phyloP scores from a whole-genome alignment of 768 basidiomycete species.

The Hydnomerulius pinastri region DNA sequence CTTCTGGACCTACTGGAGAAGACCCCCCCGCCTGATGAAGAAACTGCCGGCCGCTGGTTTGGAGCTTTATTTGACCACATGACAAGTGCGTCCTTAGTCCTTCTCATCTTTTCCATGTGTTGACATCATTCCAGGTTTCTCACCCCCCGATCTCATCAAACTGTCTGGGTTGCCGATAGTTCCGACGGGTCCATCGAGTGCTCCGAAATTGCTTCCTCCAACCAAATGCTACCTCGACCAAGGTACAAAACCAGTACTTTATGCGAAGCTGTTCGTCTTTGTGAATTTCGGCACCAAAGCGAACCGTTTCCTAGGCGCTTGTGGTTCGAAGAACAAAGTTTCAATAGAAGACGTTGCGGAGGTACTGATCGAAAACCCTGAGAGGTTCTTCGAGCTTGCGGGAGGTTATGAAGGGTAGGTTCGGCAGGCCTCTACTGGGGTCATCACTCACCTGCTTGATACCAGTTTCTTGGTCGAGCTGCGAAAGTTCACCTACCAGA shows the following conservation, averaged over 20 bases:
- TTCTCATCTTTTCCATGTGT: neutral
- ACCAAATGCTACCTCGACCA: constrained; percentile 65
- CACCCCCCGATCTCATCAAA: constrained; percentile 46
- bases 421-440: neutral
- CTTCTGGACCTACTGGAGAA: constrained; percentile 57
- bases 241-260: constrained; percentile 52
- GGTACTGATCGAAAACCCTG: constrained; percentile 64
- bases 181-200: constrained; percentile 42
- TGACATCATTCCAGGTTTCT: constrained; percentile 50
- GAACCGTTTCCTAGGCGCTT: constrained; percentile 77
- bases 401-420: constrained; percentile 64
- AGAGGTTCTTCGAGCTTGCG: constrained; percentile 64
- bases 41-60: constrained; percentile 62
- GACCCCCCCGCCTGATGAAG: constrained; percentile 51
- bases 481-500: constrained; percentile 76
- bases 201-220: constrained; percentile 48
- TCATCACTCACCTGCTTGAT: neutral
- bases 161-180: constrained; percentile 62
- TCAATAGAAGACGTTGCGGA: constrained; percentile 75
- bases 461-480: constrained; percentile 78
- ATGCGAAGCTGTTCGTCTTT: constrained; percentile 78
- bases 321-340: constrained; percentile 82
- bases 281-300: constrained; percentile 80
- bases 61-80: constrained; percentile 58
- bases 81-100: constrained; percentile 40